Percentiles rank a stretch among this genome's conserved stretches.
Evolutionary conservation across 2,329 filamentous ascomycete species (phyloP).

Genomic region (Aspergillus ruber): DNA sequence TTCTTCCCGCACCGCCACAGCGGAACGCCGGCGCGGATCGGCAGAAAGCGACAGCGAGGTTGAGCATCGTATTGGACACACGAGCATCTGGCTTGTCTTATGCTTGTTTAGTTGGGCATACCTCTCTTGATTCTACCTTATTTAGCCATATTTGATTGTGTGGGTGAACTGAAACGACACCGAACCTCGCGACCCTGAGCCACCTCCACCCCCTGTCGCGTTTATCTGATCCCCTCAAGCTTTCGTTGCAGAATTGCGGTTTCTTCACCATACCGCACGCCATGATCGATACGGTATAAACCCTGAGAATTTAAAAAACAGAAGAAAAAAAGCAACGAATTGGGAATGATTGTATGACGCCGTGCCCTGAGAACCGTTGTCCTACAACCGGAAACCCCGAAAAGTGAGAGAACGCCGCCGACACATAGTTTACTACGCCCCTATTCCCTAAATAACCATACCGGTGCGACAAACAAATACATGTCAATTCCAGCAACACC

Average conservation of each 20-base stretch:
- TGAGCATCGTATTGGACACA: not conserved
- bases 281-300: slow-evolving; percentile 21
- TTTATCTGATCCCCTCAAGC: not conserved
- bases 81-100: not conserved
- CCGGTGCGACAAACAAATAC: not conserved
- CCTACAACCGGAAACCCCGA: not conserved
- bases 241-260: not conserved
- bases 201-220: slow-evolving; percentile 2
- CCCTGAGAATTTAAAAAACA: not conserved
- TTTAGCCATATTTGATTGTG: not conserved
- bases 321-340: slow-evolving; percentile 1
- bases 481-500: slow-evolving; percentile 8
- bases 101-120: not conserved
- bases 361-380: slow-evolving; percentile 1
- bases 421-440: slow-evolving; percentile 1
- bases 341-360: slow-evolving; percentile 28
- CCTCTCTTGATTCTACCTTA: not conserved
- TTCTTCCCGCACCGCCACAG: slow-evolving; percentile 21
- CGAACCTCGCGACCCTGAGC: not conserved
- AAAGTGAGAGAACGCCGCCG: not conserved
- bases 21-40: slow-evolving; percentile 21
- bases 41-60: slow-evolving; percentile 7
- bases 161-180: not conserved
- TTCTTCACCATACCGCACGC: slow-evolving; percentile 5
- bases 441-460: not conserved